Conservation (phyloP, 192 early-diverging fungal genomes). For the Backusella mclennaniae region DNA sequence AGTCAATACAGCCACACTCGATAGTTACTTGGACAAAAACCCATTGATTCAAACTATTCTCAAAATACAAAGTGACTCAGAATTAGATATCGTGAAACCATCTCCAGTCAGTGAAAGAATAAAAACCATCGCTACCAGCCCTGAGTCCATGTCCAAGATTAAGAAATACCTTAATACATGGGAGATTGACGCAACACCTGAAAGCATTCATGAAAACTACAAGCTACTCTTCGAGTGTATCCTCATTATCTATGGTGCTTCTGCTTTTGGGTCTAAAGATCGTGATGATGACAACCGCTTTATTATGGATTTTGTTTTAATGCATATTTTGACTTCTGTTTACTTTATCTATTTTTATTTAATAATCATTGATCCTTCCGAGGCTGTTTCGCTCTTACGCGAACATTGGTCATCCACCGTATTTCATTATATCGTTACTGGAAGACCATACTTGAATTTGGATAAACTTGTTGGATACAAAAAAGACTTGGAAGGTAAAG, state of each 20-base stretch:
- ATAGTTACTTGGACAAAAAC: background rate
- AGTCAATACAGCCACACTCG: background rate
- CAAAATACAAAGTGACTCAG: constrained; percentile 33
- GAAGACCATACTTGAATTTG: constrained; percentile 41
- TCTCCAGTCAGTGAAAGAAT: background rate
- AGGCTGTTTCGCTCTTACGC: constrained; percentile 41
- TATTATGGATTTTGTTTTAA: constrained; percentile 44
- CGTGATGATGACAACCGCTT: background rate
- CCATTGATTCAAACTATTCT: constrained; percentile 39
- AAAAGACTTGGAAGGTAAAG: constrained; percentile 23
- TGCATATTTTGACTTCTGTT: constrained; percentile 52
- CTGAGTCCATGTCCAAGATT: constrained; percentile 5
- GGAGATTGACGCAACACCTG: constrained; percentile 29
- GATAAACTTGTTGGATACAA: constrained; percentile 28
- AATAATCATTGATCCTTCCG: constrained; percentile 32
- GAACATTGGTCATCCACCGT: constrained; percentile 37
- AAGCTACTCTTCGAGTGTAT: constrained; percentile 36
- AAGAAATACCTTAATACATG: constrained; percentile 39
- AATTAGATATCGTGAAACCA: constrained; percentile 17
- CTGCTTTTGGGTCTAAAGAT: constrained; percentile 28
- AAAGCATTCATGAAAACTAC: constrained; percentile 39
- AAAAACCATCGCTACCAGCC: background rate
- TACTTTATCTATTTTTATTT: constrained; percentile 48
- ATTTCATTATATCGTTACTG: constrained; percentile 34
- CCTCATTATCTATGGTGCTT: constrained; percentile 37